Percentiles rank a stretch among this genome's conserved stretches.
Conservation (phyloP, 2,329 filamentous ascomycete species). For the Fonsecaea erecta region DNA sequence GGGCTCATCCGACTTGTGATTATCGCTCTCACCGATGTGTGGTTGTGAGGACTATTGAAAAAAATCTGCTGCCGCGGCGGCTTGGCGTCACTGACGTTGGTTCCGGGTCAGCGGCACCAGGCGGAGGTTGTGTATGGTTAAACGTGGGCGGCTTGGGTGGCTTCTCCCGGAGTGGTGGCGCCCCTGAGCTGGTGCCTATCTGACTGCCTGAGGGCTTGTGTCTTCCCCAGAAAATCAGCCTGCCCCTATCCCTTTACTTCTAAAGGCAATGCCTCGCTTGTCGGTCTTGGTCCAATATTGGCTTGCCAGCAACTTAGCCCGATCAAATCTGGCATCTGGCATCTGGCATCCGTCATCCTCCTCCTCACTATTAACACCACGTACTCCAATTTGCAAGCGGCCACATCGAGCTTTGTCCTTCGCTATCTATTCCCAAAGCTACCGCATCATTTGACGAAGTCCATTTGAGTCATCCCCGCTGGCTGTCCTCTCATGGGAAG, state of each 20-base stretch:
- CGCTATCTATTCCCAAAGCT: conserved; percentile 5
- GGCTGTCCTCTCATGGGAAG: conserved; percentile 7
- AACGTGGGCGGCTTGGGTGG: neutral
- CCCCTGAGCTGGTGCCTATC: conserved; percentile 7
- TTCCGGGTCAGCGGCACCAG: neutral
- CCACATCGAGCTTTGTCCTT: neutral
- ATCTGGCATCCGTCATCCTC: too few species aligned
- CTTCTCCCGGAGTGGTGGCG: neutral
- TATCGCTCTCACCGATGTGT: conserved; percentile 8
- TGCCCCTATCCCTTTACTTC: neutral
- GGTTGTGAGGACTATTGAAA: conserved; percentile 9
- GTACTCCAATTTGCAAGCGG: conserved; percentile 1
- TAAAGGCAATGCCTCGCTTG: neutral
- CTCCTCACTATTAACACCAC: conserved; percentile 2
- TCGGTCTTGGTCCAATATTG: neutral
- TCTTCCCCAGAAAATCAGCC: conserved; percentile 11
- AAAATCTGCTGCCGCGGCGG: conserved; percentile 1
- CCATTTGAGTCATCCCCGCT: neutral
- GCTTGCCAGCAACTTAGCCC: neutral
- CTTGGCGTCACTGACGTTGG: neutral
- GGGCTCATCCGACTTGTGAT: neutral
- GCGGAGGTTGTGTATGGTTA: neutral
- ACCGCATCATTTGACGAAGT: conserved; percentile 19
- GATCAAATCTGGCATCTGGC: conserved; percentile 1
- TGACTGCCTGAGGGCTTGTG: neutral